Percentiles rank a stretch among this genome's conserved stretches.
These are phyloP conservation scores for Oryza glaberrima DNA, from an alignment of 176 grass and related monocot genomes.

Conservation along the genomic window DNA sequence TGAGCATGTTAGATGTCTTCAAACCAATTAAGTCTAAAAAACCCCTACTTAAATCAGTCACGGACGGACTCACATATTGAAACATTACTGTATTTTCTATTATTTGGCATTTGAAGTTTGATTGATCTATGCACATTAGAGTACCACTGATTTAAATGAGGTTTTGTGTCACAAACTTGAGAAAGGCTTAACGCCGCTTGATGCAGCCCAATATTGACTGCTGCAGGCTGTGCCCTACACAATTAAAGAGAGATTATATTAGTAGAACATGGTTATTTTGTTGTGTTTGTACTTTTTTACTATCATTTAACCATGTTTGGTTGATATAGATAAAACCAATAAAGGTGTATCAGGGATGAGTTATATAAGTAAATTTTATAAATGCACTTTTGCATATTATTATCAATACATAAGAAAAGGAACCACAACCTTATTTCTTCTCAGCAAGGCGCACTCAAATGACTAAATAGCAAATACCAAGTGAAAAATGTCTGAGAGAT, in stretches of 20 bases:
- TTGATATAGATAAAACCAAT: background rate
- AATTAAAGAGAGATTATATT: background rate
- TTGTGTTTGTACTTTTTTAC: background rate
- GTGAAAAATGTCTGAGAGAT: background rate
- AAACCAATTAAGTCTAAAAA: background rate
- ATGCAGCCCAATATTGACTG: background rate
- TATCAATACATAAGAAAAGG: conserved; percentile 4
- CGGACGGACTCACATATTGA: background rate
- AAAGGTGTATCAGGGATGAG: background rate
- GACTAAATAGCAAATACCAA: background rate
- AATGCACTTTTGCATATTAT: conserved; percentile 4
- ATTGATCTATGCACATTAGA: conserved; percentile 3
- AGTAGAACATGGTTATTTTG: background rate
- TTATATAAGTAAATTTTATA: background rate
- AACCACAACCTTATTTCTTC: background rate
- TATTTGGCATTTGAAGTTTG: conserved; percentile 15
- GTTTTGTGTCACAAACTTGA: background rate
- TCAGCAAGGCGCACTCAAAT: background rate
- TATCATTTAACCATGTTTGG: background rate
- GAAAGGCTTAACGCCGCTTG: background rate
- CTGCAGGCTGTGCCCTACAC: background rate
- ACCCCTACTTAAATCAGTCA: background rate
- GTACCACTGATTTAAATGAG: background rate
- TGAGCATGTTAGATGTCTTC: conserved; percentile 17
- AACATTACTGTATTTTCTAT: background rate